These are phyloP conservation scores for Sphagnurus paluster DNA, from an alignment of 1,284 basidiomycete species.

Conservation along the genomic window DNA sequence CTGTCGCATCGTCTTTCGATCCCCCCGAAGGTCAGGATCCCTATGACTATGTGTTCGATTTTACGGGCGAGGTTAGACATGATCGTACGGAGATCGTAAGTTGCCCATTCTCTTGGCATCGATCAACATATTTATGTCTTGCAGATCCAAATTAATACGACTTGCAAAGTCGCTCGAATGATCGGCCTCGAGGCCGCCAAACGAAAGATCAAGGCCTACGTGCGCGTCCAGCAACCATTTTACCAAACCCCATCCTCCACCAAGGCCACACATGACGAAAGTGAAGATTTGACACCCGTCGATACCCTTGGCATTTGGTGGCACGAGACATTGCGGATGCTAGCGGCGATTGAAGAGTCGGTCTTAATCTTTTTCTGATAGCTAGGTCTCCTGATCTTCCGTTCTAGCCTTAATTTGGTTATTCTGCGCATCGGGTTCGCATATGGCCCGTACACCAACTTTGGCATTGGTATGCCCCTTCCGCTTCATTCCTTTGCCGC, in stretches of 20 bases:
- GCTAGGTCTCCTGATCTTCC: constrained; percentile 4
- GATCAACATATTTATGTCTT: constrained; percentile 8
- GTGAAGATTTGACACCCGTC: constrained; percentile 73
- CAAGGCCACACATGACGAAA: constrained; percentile 69
- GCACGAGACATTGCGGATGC: constrained; percentile 81
- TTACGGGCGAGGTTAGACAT: constrained; percentile 77
- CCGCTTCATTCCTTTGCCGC: constrained; percentile 14
- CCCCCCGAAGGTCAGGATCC: constrained; percentile 63
- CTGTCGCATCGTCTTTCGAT: constrained; percentile 66
- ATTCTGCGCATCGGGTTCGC: constrained; percentile 71
- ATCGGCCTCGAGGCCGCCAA: constrained; percentile 70
- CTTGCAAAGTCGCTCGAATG: constrained; percentile 69
- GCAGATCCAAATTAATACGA: constrained; percentile 80
- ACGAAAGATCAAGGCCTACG: constrained; percentile 72
- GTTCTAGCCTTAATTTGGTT: constrained; percentile 73
- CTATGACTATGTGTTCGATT: constrained; percentile 79
- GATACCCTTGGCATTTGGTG: constrained; percentile 83
- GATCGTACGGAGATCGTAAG: constrained; percentile 78
- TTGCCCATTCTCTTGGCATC: constrained; percentile 12
- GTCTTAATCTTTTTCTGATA: constrained; percentile 23
- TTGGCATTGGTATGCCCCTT: constrained; percentile 53
- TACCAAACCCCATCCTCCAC: constrained; percentile 67
- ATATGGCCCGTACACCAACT: constrained; percentile 77
- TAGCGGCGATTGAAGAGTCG: constrained; percentile 74
- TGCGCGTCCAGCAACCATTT: constrained; percentile 80